Evolutionary conservation across 2,329 filamentous ascomycete species (phyloP).

Genomic region (Cytospora schulzeri): DNA sequence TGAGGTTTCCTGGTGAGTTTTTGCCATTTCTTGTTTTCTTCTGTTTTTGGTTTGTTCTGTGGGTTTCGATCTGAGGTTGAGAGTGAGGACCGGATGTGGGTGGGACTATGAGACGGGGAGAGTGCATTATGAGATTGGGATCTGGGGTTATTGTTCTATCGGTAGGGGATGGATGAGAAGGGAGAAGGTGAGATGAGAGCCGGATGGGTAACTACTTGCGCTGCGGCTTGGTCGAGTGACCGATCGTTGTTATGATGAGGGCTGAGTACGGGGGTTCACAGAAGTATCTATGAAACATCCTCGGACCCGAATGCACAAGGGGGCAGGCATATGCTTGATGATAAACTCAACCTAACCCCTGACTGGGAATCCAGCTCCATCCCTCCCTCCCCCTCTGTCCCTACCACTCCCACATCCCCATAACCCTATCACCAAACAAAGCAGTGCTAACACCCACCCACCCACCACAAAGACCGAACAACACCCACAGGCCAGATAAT

Average conservation of each 20-base stretch:
- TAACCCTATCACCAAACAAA: neutral
- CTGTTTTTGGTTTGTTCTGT: neutral
- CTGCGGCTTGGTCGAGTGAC: too few relatives aligned
- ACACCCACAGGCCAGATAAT: conserved; percentile 89
- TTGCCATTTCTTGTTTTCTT: conserved; percentile 1
- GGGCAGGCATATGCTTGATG: too few relatives aligned
- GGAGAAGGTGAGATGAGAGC: too few relatives aligned
- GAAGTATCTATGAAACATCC: neutral
- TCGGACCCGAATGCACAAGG: too few relatives aligned
- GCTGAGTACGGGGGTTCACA: neutral
- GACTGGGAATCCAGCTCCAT: too few relatives aligned
- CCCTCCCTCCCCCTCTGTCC: too few relatives aligned
- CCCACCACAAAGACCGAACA: conserved; percentile 63
- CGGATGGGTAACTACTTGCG: too few relatives aligned
- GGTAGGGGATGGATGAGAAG: too few relatives aligned
- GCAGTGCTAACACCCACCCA: neutral
- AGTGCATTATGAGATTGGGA: too few relatives aligned
- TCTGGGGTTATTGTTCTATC: too few relatives aligned
- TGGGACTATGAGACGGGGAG: neutral
- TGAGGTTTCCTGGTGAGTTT: conserved; percentile 60
- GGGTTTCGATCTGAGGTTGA: neutral
- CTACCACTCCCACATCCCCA: neutral
- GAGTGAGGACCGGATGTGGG: neutral
- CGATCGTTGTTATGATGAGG: too few relatives aligned
- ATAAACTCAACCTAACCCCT: too few relatives aligned